phyloP scores from a whole-genome alignment of 169 alveolate genomes.

The Plasmodium malariae region DNA sequence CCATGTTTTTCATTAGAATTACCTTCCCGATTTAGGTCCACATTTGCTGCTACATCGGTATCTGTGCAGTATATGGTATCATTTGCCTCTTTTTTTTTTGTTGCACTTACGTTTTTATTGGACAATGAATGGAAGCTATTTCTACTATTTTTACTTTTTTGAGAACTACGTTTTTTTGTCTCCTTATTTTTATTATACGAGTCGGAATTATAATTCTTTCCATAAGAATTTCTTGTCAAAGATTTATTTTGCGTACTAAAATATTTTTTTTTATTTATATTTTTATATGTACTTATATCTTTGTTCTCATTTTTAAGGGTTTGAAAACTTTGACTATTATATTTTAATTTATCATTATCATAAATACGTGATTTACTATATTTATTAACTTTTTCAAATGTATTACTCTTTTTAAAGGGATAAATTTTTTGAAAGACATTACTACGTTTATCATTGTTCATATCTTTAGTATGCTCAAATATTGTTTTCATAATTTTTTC shows the following conservation, averaged over 20 bases:
- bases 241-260: constrained; percentile 14
- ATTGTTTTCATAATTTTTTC: constrained; percentile 65
- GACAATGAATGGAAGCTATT: neutral
- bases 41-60: neutral
- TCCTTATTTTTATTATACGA: constrained; percentile 3
- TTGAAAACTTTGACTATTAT: neutral
- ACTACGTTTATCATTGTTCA: neutral
- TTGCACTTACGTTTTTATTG: neutral
- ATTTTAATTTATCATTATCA: constrained; percentile 4
- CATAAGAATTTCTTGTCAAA: constrained; percentile 19
- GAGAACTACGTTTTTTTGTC: neutral
- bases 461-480: constrained; percentile 40
- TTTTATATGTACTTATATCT: neutral
- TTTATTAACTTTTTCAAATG: constrained; percentile 12
- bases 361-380: neutral
- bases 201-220: neutral
- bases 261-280: constrained; percentile 16
- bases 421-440: neutral
- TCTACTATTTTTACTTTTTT: neutral
- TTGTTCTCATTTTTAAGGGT: neutral
- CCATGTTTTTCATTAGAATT: neutral
- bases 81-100: neutral
- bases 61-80: neutral
- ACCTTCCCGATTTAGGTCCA: neutral
- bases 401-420: constrained; percentile 1